Conservation (phyloP, 306 rosid genomes). For the Erythrophleum fordii region DNA sequence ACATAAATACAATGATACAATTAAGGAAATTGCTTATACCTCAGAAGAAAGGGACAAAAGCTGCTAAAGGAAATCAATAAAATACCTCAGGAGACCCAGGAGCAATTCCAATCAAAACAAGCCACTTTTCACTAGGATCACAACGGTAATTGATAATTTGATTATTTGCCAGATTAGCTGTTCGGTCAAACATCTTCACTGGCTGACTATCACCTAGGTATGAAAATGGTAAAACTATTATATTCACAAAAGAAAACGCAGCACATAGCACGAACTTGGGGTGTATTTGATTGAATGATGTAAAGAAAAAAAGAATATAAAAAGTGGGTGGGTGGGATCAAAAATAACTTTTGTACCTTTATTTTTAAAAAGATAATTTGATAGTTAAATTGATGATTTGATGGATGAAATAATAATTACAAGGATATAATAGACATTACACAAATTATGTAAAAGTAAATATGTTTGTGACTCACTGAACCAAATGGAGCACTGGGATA, state of each 20-base stretch:
- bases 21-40: slow-evolving; percentile 6
- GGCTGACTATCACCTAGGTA: slow-evolving; percentile 73
- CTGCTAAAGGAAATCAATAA: slow-evolving; percentile 31
- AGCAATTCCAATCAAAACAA: slow-evolving; percentile 82
- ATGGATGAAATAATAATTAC: too few species aligned
- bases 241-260: slow-evolving; percentile 4
- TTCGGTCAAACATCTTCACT: slow-evolving; percentile 74
- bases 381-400: too few species aligned
- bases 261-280: neutral
- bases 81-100: slow-evolving; percentile 80
- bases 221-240: slow-evolving; percentile 20
- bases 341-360: too few species aligned
- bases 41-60: slow-evolving; percentile 19
- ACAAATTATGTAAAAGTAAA: too few species aligned
- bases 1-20: slow-evolving; percentile 24
- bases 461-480: too few species aligned
- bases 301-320: too few species aligned
- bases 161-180: slow-evolving; percentile 70
- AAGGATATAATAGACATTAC: too few species aligned
- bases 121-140: slow-evolving; percentile 80
- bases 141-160: slow-evolving; percentile 86
- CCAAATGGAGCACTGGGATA: too few species aligned
- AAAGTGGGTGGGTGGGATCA: too few species aligned
- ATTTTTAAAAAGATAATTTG: too few species aligned
- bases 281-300: too few species aligned